A percentile compares a stretch with the other conserved stretches of the same genome.
phyloP scores from a whole-genome alignment of 495 filamentous ascomycete genomes.

The Penicillium macrosclerotiorum region DNA sequence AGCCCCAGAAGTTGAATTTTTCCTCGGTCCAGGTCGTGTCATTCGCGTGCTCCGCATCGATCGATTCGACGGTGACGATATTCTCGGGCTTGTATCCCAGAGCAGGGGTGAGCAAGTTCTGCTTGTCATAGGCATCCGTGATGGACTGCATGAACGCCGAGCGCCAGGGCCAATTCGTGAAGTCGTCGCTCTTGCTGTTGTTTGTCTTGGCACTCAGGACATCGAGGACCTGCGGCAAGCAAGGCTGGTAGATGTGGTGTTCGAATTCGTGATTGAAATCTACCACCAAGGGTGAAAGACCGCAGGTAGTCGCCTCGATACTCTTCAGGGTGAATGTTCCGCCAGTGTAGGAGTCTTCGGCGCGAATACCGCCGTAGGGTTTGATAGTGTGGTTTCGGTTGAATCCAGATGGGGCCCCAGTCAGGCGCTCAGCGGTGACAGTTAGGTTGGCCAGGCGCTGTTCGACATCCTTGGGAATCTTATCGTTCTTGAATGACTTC shows the following conservation, averaged over 20 bases:
- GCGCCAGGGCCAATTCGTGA: conserved; percentile 27
- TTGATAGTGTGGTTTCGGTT: conserved; percentile 15
- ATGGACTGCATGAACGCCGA: conserved; percentile 33
- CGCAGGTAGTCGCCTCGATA: conserved; percentile 38
- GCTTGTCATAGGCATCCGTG: conserved; percentile 25
- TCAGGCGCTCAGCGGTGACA: conserved; percentile 32
- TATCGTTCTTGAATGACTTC: conserved; percentile 21
- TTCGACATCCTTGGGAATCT: conserved; percentile 24
- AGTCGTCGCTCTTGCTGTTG: conserved; percentile 26
- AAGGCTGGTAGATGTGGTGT: conserved; percentile 44
- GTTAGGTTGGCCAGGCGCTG: conserved; percentile 32
- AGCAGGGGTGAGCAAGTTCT: conserved; percentile 19
- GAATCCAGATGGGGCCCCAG: conserved; percentile 27
- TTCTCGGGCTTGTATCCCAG: conserved; percentile 35
- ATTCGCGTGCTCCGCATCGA: conserved; percentile 29
- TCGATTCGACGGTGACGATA: conserved; percentile 22
- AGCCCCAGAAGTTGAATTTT: conserved; percentile 44
- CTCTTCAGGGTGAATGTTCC: conserved; percentile 44
- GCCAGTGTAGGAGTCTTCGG: conserved; percentile 33
- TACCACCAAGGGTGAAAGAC: conserved; percentile 39
- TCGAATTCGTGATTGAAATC: conserved; percentile 42
- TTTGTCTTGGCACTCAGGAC: conserved; percentile 30
- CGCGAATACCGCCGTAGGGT: conserved; percentile 36
- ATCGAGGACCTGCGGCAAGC: conserved; percentile 39
- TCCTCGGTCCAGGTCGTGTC: conserved; percentile 19